Evolutionary conservation across 2,329 filamentous ascomycete genomes (phyloP).

Genomic region (Pseudofabraea citricarpa): DNA sequence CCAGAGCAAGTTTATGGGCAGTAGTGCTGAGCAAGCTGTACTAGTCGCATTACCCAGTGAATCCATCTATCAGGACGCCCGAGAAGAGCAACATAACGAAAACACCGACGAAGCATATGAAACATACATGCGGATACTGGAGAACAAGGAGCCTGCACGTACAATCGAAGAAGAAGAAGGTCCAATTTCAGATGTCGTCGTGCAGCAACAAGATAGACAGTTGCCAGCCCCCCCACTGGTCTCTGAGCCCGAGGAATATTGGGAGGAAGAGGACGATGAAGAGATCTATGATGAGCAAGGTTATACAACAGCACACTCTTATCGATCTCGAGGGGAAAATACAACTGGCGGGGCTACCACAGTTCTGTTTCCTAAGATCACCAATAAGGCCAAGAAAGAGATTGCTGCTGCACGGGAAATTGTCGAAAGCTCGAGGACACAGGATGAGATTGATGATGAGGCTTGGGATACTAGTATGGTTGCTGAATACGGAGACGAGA

Average conservation of each 20-base stretch:
- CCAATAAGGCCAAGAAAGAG: conserved; percentile 65
- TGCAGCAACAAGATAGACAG: conserved; percentile 11
- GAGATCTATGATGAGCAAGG: conserved; percentile 63
- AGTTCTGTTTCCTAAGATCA: conserved; percentile 69
- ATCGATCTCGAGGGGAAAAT: conserved; percentile 70
- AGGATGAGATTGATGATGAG: conserved; percentile 82
- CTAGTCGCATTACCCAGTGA: conserved; percentile 10
- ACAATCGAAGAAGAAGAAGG: conserved; percentile 2
- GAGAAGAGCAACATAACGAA: conserved; percentile 4
- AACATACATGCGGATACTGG: conserved; percentile 27
- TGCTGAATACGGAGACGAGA: conserved; percentile 92
- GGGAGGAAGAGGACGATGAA: conserved; percentile 63
- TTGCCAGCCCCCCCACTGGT: conserved; percentile 20
- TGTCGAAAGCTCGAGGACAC: conserved; percentile 34
- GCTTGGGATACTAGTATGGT: conserved; percentile 96
- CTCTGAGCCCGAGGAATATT: conserved; percentile 64
- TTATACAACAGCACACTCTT: conserved; percentile 72
- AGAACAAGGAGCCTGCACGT: conserved; percentile 5
- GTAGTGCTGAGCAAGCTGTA: conserved; percentile 7
- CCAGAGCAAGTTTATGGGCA: conserved; percentile 18
- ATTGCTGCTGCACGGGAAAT: conserved; percentile 52
- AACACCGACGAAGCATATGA: conserved; percentile 6
- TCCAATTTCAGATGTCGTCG: background rate
- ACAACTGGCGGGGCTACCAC: conserved; percentile 60
- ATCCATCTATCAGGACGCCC: conserved; percentile 14